Evolutionary conservation across 2,329 filamentous ascomycete species (phyloP).

Genomic region (Neopestalotiopsis sp.): DNA sequence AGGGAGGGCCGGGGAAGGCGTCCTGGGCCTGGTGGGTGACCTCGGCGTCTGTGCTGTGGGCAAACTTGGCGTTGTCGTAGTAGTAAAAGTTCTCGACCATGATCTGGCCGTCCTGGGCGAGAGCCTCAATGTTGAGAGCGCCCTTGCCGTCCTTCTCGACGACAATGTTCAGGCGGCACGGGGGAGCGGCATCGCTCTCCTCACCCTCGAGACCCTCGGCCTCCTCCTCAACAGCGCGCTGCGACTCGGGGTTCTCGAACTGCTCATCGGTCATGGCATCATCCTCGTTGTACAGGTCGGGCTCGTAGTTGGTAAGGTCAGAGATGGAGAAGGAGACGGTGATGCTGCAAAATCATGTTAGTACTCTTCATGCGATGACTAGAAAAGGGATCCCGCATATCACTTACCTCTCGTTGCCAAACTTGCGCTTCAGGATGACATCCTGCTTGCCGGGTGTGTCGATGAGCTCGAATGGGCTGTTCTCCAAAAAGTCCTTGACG

Average conservation of each 20-base stretch:
- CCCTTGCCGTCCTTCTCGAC: conserved; percentile 88
- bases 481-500: conserved; percentile 87
- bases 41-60: conserved; percentile 77
- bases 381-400: background rate
- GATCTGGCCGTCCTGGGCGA: conserved; percentile 84
- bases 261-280: conserved; percentile 60
- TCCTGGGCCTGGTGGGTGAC: conserved; percentile 76
- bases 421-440: conserved; percentile 80
- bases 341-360: conserved; percentile 57
- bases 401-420: conserved; percentile 84
- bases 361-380: conserved; percentile 33
- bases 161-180: conserved; percentile 82
- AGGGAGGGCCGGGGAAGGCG: conserved; percentile 89
- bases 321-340: conserved; percentile 84
- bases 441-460: conserved; percentile 87
- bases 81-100: conserved; percentile 90
- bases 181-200: conserved; percentile 65
- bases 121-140: conserved; percentile 84
- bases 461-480: conserved; percentile 80
- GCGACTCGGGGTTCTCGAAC: conserved; percentile 44
- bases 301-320: conserved; percentile 73
- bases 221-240: conserved; percentile 55
- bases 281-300: conserved; percentile 63
- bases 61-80: conserved; percentile 78
- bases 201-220: conserved; percentile 56